phyloP scores from a whole-genome alignment of 371 early-diverging fungal genomes.

The Mucor indicus region DNA sequence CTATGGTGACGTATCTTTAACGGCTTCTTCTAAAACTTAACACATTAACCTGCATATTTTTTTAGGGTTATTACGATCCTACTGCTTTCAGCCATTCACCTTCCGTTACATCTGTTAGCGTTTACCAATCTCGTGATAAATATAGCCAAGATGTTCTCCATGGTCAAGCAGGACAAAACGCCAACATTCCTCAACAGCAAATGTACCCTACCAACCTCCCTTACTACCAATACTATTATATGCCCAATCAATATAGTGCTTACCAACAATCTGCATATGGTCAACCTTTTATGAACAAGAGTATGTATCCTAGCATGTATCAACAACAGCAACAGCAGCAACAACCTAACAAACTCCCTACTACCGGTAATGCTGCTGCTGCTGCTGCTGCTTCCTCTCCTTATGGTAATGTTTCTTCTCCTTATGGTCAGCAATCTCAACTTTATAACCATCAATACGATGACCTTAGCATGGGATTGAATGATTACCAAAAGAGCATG shows the following conservation, averaged over 20 bases:
- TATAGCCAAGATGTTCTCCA: conserved; percentile 22
- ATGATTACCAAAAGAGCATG: conserved; percentile 44
- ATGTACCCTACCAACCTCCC: conserved; percentile 45
- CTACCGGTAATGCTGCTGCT: conserved; percentile 7
- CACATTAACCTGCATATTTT: too few relatives aligned
- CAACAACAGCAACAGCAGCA: conserved; percentile 42
- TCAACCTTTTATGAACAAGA: conserved; percentile 84
- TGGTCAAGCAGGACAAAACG: conserved; percentile 16
- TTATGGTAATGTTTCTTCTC: conserved; percentile 24
- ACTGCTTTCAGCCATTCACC: conserved; percentile 43
- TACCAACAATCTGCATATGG: conserved; percentile 75
- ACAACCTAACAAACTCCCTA: conserved; percentile 24
- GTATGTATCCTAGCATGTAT: conserved; percentile 70
- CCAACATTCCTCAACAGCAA: conserved; percentile 28
- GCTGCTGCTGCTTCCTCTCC: conserved; percentile 23
- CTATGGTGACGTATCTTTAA: too few relatives aligned
- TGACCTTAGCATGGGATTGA: conserved; percentile 43
- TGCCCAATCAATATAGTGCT: conserved; percentile 67
- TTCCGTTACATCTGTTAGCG: conserved; percentile 37
- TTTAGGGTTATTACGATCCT: conserved; percentile 58
- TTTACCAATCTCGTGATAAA: conserved; percentile 38
- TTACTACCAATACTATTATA: conserved; percentile 77
- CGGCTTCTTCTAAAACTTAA: too few relatives aligned
- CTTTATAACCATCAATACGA: conserved; percentile 50
- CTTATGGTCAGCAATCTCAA: conserved; percentile 45